Evolutionary conservation across 176 grass and related monocot species (phyloP).

Genomic region (Oryza glumipatula): DNA sequence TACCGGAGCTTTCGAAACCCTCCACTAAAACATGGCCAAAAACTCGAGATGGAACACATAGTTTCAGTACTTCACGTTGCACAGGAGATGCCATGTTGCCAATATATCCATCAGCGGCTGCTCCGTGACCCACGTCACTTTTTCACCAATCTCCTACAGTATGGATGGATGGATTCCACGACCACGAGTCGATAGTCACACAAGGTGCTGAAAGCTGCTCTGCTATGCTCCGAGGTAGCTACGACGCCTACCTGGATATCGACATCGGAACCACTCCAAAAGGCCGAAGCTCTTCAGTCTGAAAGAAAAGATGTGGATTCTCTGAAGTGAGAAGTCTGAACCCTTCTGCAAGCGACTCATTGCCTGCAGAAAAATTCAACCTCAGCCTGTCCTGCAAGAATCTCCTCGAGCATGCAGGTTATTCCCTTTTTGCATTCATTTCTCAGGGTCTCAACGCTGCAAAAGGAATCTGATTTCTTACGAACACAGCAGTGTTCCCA

Average conservation of each 20-base stretch:
- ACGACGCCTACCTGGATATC: slow-evolving; percentile 20
- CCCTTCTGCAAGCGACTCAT: slow-evolving; percentile 26
- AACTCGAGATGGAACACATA: background rate
- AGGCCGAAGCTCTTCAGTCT: background rate
- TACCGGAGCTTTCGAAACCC: background rate
- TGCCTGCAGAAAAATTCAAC: slow-evolving; percentile 12
- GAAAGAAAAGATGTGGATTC: background rate
- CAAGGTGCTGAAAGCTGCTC: slow-evolving; percentile 13
- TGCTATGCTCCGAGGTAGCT: slow-evolving; percentile 20
- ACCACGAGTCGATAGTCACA: slow-evolving; percentile 9
- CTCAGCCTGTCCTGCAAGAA: slow-evolving; percentile 2
- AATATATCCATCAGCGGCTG: background rate
- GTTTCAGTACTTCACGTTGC: background rate
- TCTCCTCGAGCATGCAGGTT: background rate
- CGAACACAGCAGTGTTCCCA: background rate
- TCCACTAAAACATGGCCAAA: background rate
- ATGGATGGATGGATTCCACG: background rate
- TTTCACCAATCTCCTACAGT: background rate
- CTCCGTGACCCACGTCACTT: background rate
- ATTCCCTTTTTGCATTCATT: background rate
- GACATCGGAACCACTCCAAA: slow-evolving; percentile 38
- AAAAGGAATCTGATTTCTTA: background rate
- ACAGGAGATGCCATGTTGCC: background rate
- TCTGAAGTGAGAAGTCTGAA: background rate
- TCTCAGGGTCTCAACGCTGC: background rate